Base-by-base conservation (phyloP, 2,329 filamentous ascomycete genomes). In the Arachnopeziza araneosa region DNA sequence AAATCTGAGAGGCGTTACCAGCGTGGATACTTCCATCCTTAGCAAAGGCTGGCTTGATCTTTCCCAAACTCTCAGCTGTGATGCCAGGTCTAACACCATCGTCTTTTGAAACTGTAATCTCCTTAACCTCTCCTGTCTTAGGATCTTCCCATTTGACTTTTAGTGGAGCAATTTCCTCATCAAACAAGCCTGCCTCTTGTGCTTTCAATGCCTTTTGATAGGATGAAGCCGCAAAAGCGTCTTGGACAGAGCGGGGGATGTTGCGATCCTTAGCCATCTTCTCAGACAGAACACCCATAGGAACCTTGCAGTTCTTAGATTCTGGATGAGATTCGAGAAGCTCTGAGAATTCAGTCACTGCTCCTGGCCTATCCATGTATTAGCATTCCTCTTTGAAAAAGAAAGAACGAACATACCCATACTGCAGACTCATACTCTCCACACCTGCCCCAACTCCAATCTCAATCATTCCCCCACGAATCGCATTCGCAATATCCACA, bases 11-110 rank as follows among this genome's bases (percentile, higher is more conserved):
- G 26, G 95, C 93, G 76, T 98, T 99, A 69, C 95, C 95, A 60
- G 91, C 95, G 80, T 98, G 93, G 78, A 98, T 98, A 70, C 84
- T 88, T 51, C 95, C 95, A 71, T 95, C 89, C 77, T 96, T 92
- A 66, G 91, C 86, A 72, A 98, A 98, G 14, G 93, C 91, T 19
- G 93, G 85, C 64, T 85, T 86, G 75, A 98, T 96, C 84, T 97
- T 97, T 76, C 79, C 81, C n/a, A 98, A 85, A 1, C 87, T 90
- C 78, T 98, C 91, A 65, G 83, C 83, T 2, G 95, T 98, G 70
- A 96, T 91, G 67, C 90, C 90, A 48, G 87, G 80, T 55, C 95
- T 84, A 66, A 98, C 82, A 65, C 95, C 95, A 69, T 98, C 95
- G 72, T 99, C 95, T 65, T 85, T 86, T 73, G 83, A 80, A 54